Conservation (phyloP, 345 rosid genomes). For the Citrus reticulata region DNA sequence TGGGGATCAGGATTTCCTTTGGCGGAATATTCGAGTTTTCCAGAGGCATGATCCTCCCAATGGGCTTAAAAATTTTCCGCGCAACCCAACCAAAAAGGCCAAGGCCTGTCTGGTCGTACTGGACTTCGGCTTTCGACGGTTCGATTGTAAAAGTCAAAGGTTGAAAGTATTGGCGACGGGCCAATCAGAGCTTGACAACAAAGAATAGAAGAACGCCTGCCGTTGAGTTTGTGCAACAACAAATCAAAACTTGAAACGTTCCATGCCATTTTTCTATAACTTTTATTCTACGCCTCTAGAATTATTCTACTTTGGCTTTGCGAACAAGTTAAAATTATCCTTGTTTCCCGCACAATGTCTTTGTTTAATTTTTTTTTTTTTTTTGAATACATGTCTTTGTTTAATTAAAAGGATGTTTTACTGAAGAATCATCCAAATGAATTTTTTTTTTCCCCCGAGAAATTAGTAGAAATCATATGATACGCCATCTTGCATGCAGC, state of each 20-base stretch:
- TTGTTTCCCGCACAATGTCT: not conserved
- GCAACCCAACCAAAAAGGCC: not conserved
- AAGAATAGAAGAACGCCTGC: not conserved
- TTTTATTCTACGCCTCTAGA: not conserved
- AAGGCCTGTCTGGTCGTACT: not conserved
- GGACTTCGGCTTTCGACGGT: not conserved
- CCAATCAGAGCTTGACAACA: not conserved
- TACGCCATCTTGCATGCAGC: too few species aligned
- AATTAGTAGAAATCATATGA: too few species aligned
- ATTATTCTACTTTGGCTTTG: not conserved
- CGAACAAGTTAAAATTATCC: not conserved
- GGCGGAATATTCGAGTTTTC: constrained; percentile 1
- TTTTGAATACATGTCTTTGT: too few species aligned
- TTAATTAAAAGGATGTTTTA: too few species aligned
- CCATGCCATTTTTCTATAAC: not conserved
- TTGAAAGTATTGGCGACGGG: not conserved
- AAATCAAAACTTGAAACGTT: not conserved
- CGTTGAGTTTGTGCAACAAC: not conserved
- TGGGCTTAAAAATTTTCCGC: not conserved
- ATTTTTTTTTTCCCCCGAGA: too few species aligned
- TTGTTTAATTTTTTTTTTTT: too few species aligned
- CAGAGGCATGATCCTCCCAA: not conserved
- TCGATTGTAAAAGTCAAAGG: not conserved
- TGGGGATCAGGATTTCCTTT: not conserved
- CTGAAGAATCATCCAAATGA: too few species aligned